Base-by-base conservation (phyloP, 2,329 filamentous ascomycete species). In the Xylaria sp. region DNA sequence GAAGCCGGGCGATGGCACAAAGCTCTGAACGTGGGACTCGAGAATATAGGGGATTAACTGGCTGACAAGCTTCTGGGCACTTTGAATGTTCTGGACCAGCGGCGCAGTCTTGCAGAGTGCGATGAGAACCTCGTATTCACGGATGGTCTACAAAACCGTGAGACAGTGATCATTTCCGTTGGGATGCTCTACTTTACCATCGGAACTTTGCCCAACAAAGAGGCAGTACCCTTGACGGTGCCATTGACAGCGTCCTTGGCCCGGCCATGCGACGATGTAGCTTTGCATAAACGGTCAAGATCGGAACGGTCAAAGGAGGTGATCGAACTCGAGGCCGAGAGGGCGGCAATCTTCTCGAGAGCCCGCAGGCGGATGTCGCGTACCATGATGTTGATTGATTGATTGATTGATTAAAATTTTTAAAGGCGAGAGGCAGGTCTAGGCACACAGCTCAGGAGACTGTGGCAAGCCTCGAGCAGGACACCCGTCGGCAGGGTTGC, bases 51-150 rank as follows among this genome's bases (percentile, higher is more conserved):
- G 92, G 7, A 90, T 87, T 48, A 99, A 83, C 74, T 97, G 94
- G 40, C 86, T 85, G n/a, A 90, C 88, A 46, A 99, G 88, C 75
- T 89, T 91, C 75, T 92, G 89, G 33, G 94, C 94, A 77, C 92
- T 91, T 69, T 93, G 88, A 49, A 83, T 80, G 54, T 89, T 90
- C 61, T 90, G 86, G 31, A 98, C 86, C 28, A 89, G 87, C 4
- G 93, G 91, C 3, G 94, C 93, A 62, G 95, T 93, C 81, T 94
- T 95, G 84, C 95, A 98, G 31, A 99, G 86, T 51, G 96, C 93
- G 31, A 98, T 83, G 31, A 99, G 86, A 62, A 97, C 92, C 80
- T 99, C 95, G 74, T 97, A 91, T 84, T 99, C 97, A 76, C 93
- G 90, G 63, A 94, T 89, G 62, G 90, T 93, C 93, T 97, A 78